These are phyloP conservation scores for Backusella australiensis DNA, from an alignment of 192 early-diverging fungal genomes.

Conservation along the genomic window DNA sequence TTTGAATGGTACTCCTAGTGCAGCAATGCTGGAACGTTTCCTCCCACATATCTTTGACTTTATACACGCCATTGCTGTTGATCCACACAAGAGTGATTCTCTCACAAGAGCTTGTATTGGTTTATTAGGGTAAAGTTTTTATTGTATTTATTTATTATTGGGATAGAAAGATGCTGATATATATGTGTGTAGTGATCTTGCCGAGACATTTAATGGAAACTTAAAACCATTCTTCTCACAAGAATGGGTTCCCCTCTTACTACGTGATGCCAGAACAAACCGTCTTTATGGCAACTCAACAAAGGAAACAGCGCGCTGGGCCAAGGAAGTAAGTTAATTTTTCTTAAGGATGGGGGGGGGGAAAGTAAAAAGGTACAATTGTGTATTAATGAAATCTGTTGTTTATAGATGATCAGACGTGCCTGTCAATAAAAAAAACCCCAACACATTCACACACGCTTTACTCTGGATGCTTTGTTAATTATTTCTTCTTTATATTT, in stretches of 20 bases:
- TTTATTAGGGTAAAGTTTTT: conserved; percentile 66
- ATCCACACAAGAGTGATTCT: conserved; percentile 62
- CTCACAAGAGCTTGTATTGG: conserved; percentile 80
- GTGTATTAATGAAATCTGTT: conserved; percentile 18
- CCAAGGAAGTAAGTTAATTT: conserved; percentile 55
- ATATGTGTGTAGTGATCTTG: conserved; percentile 71
- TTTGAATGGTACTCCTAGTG: conserved; percentile 72
- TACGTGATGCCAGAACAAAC: conserved; percentile 76
- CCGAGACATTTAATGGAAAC: conserved; percentile 81
- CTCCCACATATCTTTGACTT: conserved; percentile 78
- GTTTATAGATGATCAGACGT: conserved; percentile 24
- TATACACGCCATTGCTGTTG: conserved; percentile 61
- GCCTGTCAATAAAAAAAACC: conserved; percentile 15
- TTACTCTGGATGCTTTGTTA: conserved; percentile 18
- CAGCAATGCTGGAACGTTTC: conserved; percentile 61
- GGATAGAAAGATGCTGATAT: neutral
- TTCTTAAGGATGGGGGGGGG: neutral
- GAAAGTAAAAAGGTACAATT: neutral
- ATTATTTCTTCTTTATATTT: conserved; percentile 18
- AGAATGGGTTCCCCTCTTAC: conserved; percentile 76
- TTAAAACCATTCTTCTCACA: conserved; percentile 60
- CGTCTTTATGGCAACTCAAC: conserved; percentile 46
- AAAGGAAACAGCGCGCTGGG: conserved; percentile 67
- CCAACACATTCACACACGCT: neutral
- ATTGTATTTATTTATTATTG: neutral